Evolutionary conservation across 2,329 filamentous ascomycete species (phyloP).

Genomic region (Ophiostoma sp.): DNA sequence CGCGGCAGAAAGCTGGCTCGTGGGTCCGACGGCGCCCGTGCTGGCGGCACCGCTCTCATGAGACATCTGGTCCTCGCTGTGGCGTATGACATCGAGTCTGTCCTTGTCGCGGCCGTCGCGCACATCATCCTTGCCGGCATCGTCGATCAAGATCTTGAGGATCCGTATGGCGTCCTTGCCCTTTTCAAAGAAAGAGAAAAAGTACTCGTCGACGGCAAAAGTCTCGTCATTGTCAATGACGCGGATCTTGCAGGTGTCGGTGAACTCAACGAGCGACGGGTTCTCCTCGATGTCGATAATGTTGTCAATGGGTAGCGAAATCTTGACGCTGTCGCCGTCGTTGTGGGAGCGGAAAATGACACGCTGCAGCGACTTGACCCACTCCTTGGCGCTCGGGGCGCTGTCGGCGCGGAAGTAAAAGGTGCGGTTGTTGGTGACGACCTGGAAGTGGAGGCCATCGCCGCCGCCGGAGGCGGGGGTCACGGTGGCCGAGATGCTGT

Average conservation of each 20-base stretch:
- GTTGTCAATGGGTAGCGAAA: conserved; percentile 81
- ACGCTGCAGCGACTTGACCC: conserved; percentile 89
- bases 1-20: not conserved
- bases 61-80: conserved; percentile 18
- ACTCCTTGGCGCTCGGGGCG: conserved; percentile 81
- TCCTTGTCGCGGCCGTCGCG: not conserved
- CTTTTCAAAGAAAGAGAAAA: conserved; percentile 89
- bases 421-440: conserved; percentile 74
- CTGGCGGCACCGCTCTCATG: conserved; percentile 17
- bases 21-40: not conserved
- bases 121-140: conserved; percentile 42
- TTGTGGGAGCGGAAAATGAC: conserved; percentile 96
- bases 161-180: conserved; percentile 78
- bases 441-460: conserved; percentile 69
- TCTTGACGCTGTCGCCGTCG: conserved; percentile 94
- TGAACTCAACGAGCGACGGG: conserved; percentile 74
- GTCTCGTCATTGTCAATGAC: conserved; percentile 92
- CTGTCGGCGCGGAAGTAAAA: conserved; percentile 91
- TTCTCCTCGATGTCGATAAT: conserved; percentile 90
- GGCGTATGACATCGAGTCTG: not conserved
- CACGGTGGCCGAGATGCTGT: conserved; percentile 80
- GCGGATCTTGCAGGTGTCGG: conserved; percentile 87
- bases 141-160: conserved; percentile 66
- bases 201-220: conserved; percentile 96
- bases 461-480: conserved; percentile 50